phyloP scores from a whole-genome alignment of 495 filamentous ascomycete genomes.

The Penicillium ucsense region DNA sequence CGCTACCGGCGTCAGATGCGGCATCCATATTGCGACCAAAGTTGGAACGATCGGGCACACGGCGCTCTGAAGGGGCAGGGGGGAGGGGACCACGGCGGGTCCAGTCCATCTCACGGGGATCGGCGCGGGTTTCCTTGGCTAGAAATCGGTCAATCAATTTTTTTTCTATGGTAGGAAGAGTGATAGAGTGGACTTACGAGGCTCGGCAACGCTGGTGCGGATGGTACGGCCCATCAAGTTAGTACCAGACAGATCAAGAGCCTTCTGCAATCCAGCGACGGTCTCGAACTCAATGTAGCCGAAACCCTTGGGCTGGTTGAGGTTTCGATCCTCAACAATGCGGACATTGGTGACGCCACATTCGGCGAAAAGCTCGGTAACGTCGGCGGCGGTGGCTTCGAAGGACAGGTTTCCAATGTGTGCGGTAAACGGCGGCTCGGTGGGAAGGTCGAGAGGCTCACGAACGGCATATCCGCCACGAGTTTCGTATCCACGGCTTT shows the following conservation, averaged over 20 bases:
- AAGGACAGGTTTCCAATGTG: slow-evolving; percentile 96
- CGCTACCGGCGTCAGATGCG: slow-evolving; percentile 41
- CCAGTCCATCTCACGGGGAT: slow-evolving; percentile 56
- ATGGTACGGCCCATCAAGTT: slow-evolving; percentile 81
- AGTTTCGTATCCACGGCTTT: slow-evolving; percentile 8
- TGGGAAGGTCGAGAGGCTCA: slow-evolving; percentile 76
- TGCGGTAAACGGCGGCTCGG: slow-evolving; percentile 85
- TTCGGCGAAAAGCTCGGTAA: slow-evolving; percentile 73
- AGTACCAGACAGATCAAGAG: slow-evolving; percentile 68
- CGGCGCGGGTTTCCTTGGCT: slow-evolving; percentile 63
- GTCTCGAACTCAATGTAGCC: slow-evolving; percentile 92
- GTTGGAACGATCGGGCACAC: slow-evolving; percentile 37
- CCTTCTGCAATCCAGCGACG: slow-evolving; percentile 83
- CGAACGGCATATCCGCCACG: slow-evolving; percentile 55
- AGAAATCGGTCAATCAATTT: slow-evolving; percentile 17
- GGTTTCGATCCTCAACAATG: slow-evolving; percentile 90
- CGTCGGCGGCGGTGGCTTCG: slow-evolving; percentile 70
- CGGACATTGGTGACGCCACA: slow-evolving; percentile 84
- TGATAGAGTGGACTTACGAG: slow-evolving; percentile 47
- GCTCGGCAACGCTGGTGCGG: slow-evolving; percentile 77
- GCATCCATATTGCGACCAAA: slow-evolving; percentile 43
- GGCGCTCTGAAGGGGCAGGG: slow-evolving; percentile 45
- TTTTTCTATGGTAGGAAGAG: not conserved
- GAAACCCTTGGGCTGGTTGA: slow-evolving; percentile 89
- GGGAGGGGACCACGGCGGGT: slow-evolving; percentile 84